Percentiles rank a stretch among this genome's conserved stretches.
These are phyloP conservation scores for Lippia alba DNA, from an alignment of 305 asterid species.

Conservation along the genomic window DNA sequence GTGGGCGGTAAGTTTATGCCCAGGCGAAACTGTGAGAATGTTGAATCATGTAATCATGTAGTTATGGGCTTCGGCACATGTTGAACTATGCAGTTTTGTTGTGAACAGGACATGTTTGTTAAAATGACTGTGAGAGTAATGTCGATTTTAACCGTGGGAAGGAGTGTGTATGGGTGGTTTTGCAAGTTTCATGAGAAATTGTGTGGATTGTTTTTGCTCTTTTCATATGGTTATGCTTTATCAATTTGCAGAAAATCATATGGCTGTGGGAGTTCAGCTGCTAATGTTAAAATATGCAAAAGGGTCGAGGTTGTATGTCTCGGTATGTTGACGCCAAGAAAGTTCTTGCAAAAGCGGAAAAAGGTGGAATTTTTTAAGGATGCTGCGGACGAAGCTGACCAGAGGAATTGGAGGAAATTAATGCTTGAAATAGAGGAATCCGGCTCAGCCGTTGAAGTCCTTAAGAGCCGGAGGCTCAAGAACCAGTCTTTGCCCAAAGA, in stretches of 20 bases:
- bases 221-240: background rate
- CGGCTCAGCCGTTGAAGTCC: conserved; percentile 74
- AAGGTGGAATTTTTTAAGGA: conserved; percentile 81
- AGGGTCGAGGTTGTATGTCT: conserved; percentile 76
- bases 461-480: conserved; percentile 70
- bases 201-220: background rate
- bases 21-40: conserved; percentile 13
- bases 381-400: conserved; percentile 75
- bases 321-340: conserved; percentile 90
- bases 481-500: conserved; percentile 74
- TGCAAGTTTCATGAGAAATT: conserved; percentile 5
- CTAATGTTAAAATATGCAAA: conserved; percentile 49
- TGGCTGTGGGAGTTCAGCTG: conserved; percentile 44
- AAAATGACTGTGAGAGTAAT: conserved; percentile 13
- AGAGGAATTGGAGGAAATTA: conserved; percentile 83
- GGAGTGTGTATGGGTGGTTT: conserved; percentile 10
- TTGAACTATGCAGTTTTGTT: background rate
- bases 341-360: conserved; percentile 91
- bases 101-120: conserved; percentile 26
- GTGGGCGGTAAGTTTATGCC: conserved; percentile 1
- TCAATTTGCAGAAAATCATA: conserved; percentile 49
- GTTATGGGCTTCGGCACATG: conserved; percentile 4
- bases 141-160: conserved; percentile 18
- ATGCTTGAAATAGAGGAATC: conserved; percentile 90
- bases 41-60: background rate